Evolutionary conservation across 805 yeast genomes (phyloP).

Genomic region (Pichia exigua): DNA sequence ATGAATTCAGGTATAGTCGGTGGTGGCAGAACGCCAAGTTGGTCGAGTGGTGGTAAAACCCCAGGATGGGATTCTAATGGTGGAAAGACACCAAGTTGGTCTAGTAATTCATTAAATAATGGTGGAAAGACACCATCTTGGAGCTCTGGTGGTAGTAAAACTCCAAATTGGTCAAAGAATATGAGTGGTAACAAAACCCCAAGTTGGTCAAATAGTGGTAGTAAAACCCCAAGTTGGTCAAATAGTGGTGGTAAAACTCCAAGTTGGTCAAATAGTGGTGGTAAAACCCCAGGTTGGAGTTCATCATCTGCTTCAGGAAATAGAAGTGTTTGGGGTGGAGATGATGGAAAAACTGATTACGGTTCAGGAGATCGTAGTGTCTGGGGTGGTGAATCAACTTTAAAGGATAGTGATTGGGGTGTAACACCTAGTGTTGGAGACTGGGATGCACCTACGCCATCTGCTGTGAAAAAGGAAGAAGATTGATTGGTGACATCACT

Average conservation of each 20-base stretch:
- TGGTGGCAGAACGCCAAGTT: constrained; percentile 27
- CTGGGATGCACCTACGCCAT: constrained; percentile 42
- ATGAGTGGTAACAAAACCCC: constrained; percentile 34
- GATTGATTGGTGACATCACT: constrained; percentile 10
- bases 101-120: constrained; percentile 13
- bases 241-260: constrained; percentile 32
- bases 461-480: constrained; percentile 20
- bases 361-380: constrained; percentile 18
- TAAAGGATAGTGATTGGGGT: constrained; percentile 35
- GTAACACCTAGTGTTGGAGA: constrained; percentile 40
- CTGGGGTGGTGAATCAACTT: constrained; percentile 30
- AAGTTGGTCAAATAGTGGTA: constrained; percentile 28
- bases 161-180: constrained; percentile 28
- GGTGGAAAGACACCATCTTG: constrained; percentile 36
- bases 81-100: constrained; percentile 37
- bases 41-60: constrained; percentile 36
- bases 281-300: constrained; percentile 40
- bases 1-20: constrained; percentile 22
- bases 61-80: constrained; percentile 44
- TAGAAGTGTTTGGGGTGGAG: constrained; percentile 39
- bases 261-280: constrained; percentile 28
- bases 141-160: constrained; percentile 35
- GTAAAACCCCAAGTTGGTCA: constrained; percentile 49
- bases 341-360: constrained; percentile 23
- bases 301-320: constrained; percentile 32